Conservation (phyloP, 495 filamentous ascomycete genomes). For the Hypoxylon fragiforme region DNA sequence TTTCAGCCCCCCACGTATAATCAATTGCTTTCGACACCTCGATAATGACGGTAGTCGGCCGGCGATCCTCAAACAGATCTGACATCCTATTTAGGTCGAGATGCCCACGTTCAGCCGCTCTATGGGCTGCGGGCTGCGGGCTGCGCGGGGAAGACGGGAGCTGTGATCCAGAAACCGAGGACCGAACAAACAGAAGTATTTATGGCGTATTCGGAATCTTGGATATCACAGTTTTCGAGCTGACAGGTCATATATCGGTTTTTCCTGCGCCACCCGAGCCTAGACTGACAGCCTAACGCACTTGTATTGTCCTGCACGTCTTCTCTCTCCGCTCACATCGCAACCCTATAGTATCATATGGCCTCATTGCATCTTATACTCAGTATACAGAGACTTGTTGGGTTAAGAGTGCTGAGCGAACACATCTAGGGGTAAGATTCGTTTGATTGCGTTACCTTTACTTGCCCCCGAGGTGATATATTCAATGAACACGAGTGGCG, state of each 20-base stretch:
- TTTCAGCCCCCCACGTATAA: conserved; percentile 28
- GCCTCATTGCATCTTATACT: too few species aligned
- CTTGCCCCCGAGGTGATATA: conserved; percentile 4
- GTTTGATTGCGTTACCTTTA: neutral
- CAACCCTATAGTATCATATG: too few species aligned
- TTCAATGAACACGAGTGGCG: conserved; percentile 18
- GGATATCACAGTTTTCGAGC: conserved; percentile 26
- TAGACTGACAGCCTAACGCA: conserved; percentile 17
- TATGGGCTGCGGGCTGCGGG: conserved; percentile 28
- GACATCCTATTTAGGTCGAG: conserved; percentile 17
- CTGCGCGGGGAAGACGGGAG: conserved; percentile 37
- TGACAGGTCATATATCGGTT: conserved; percentile 38
- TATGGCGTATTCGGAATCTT: conserved; percentile 29
- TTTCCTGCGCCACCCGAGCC: conserved; percentile 23
- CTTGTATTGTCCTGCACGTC: conserved; percentile 5
- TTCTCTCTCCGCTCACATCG: conserved; percentile 12
- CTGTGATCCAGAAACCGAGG: conserved; percentile 29
- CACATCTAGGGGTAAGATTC: conserved; percentile 1
- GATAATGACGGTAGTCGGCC: conserved; percentile 23
- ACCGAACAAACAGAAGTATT: conserved; percentile 35
- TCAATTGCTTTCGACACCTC: conserved; percentile 20
- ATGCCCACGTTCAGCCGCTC: conserved; percentile 28
- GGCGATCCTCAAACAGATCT: conserved; percentile 27
- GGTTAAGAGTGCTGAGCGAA: conserved; percentile 3
- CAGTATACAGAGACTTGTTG: conserved; percentile 2